These are phyloP conservation scores for Telopea speciosissima DNA, from an alignment of 177 flowering plant genomes.

Conservation along the genomic window DNA sequence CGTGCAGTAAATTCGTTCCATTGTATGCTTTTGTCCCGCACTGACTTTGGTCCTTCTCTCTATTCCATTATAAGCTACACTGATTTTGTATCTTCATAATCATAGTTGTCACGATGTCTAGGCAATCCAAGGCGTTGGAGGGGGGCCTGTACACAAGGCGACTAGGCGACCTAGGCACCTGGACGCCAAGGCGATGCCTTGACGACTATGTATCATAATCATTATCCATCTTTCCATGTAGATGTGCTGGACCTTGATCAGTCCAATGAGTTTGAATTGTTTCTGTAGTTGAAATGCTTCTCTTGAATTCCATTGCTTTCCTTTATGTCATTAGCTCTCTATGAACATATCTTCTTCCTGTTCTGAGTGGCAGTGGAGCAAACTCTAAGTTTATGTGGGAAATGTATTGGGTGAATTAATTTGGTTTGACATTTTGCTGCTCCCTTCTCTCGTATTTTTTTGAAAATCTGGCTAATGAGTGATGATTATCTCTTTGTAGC, in stretches of 20 bases:
- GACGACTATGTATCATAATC: no score
- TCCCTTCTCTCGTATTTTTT: not conserved
- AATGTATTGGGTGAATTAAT: not conserved
- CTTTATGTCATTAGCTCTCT: not conserved
- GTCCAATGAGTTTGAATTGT: not conserved
- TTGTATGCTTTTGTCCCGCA: not conserved
- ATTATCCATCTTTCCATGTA: not conserved
- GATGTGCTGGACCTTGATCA: not conserved
- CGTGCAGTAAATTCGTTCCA: no score
- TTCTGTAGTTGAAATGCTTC: not conserved
- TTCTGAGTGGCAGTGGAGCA: not conserved
- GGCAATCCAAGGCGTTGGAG: no score
- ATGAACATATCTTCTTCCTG: not conserved
- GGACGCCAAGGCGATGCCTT: no score
- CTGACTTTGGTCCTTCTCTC: no score
- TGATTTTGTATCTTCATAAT: not conserved
- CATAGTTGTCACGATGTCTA: no score
- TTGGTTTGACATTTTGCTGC: not conserved
- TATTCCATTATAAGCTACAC: not conserved
- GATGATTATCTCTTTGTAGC: conserved; percentile 43
- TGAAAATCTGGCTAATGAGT: conserved; percentile 5
- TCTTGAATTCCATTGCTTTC: not conserved
- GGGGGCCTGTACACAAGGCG: no score
- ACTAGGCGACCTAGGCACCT: no score
- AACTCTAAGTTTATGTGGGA: no score